A percentile compares a stretch with the other conserved stretches of the same genome.
phyloP scores from a whole-genome alignment of 441 rosid genomes.

The Hypseocharis bilobata region DNA sequence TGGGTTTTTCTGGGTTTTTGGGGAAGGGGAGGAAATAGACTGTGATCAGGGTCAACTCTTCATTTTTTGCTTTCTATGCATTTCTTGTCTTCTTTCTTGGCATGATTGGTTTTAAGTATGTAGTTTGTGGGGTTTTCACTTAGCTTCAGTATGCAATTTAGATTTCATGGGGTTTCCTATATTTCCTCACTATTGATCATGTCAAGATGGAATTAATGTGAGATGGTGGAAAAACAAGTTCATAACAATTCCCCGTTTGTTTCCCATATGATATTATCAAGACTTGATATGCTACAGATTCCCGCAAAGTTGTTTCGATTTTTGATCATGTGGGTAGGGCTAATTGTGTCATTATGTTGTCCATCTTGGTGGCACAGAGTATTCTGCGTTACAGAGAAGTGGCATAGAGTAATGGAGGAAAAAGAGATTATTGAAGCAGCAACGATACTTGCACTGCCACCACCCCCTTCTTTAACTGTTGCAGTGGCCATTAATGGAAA shows the following conservation, averaged over 20 bases:
- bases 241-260: too few species aligned
- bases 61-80: neutral
- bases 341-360: neutral
- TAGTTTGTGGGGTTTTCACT: neutral
- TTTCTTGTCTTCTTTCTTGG: neutral
- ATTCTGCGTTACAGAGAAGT: slow-evolving; percentile 8
- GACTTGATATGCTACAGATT: neutral
- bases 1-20: slow-evolving; percentile 1
- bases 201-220: neutral
- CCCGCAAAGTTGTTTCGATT: neutral
- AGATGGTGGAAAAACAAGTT: too few species aligned
- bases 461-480: slow-evolving; percentile 29
- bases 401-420: slow-evolving; percentile 26
- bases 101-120: neutral
- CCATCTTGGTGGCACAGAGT: neutral
- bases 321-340: neutral
- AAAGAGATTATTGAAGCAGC: slow-evolving; percentile 28
- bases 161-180: neutral
- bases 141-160: neutral
- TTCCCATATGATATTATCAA: neutral
- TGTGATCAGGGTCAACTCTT: neutral
- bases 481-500: slow-evolving; percentile 64
- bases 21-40: neutral
- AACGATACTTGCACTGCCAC: slow-evolving; percentile 25
- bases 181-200: neutral